Conservation (phyloP, 768 basidiomycete species). For the Neoboletus brunneissimus region DNA sequence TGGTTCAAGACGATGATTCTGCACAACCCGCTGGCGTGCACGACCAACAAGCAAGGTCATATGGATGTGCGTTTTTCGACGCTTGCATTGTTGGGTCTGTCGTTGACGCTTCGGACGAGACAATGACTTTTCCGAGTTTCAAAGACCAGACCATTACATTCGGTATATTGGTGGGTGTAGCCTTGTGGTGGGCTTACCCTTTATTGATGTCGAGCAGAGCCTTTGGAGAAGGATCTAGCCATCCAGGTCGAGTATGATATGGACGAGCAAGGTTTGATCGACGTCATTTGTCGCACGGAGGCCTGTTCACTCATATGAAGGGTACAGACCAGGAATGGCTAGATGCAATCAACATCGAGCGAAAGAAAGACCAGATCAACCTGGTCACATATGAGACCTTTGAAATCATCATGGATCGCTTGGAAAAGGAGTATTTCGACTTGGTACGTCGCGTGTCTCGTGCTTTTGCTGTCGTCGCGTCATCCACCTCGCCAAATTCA, state of each 20-base stretch:
- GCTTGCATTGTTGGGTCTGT: not conserved
- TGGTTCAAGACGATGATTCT: conserved; percentile 61
- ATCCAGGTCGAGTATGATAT: conserved; percentile 98
- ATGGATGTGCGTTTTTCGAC: conserved; percentile 61
- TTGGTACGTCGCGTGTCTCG: conserved; percentile 51
- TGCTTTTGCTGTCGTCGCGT: conserved; percentile 2
- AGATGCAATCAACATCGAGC: conserved; percentile 75
- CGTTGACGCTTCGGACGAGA: conserved; percentile 37
- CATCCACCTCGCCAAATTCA: conserved; percentile 29
- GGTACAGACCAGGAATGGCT: conserved; percentile 90
- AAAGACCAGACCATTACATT: conserved; percentile 81
- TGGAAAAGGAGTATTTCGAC: conserved; percentile 99
- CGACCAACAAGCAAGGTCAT: conserved; percentile 60
- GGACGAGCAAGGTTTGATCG: conserved; percentile 87
- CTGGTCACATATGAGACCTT: conserved; percentile 81
- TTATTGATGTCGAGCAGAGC: conserved; percentile 52
- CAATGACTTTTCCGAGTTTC: conserved; percentile 69
- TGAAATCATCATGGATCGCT: conserved; percentile 93
- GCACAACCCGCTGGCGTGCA: conserved; percentile 61
- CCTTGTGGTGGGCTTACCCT: not conserved
- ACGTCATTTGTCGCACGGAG: not conserved
- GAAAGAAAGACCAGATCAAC: conserved; percentile 72
- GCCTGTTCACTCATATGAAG: conserved; percentile 3
- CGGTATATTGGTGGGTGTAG: conserved; percentile 74
- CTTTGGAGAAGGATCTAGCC: conserved; percentile 87